A percentile compares a stretch with the other conserved stretches of the same genome.
Conservation (phyloP, 805 yeast species). For the Clavispora santaluciae region DNA sequence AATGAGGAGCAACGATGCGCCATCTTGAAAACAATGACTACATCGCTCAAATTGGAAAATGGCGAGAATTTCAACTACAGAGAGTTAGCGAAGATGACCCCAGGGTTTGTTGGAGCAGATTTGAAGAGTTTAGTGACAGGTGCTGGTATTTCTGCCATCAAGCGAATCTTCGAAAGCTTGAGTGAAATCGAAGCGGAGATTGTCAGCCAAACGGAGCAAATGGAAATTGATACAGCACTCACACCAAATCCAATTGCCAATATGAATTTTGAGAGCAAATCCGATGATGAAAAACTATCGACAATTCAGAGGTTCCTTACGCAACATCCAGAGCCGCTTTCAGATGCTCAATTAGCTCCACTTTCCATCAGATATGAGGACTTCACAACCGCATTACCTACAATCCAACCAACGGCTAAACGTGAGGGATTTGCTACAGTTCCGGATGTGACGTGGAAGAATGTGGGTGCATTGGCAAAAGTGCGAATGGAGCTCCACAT, state of each 20-base stretch:
- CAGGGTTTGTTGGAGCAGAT: constrained; percentile 98
- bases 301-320: constrained; percentile 69
- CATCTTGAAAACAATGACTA: constrained; percentile 72
- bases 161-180: constrained; percentile 72
- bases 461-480: constrained; percentile 81
- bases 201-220: constrained; percentile 16
- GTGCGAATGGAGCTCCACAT: constrained; percentile 88
- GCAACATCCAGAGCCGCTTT: constrained; percentile 75
- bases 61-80: constrained; percentile 59
- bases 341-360: constrained; percentile 69
- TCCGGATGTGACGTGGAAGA: constrained; percentile 95
- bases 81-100: constrained; percentile 83
- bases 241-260: neutral
- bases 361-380: constrained; percentile 74
- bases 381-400: constrained; percentile 79
- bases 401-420: constrained; percentile 94
- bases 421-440: constrained; percentile 98
- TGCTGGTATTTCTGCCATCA: constrained; percentile 91
- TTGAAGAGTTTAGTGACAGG: constrained; percentile 89
- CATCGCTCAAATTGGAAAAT: constrained; percentile 52
- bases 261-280: constrained; percentile 25
- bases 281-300: constrained; percentile 40
- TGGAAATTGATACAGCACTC: constrained; percentile 28
- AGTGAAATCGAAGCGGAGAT: constrained; percentile 37
- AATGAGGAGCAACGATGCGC: constrained; percentile 74